phyloP scores from a whole-genome alignment of 352 stramenopile genomes.

The Phytopythium delawarense region DNA sequence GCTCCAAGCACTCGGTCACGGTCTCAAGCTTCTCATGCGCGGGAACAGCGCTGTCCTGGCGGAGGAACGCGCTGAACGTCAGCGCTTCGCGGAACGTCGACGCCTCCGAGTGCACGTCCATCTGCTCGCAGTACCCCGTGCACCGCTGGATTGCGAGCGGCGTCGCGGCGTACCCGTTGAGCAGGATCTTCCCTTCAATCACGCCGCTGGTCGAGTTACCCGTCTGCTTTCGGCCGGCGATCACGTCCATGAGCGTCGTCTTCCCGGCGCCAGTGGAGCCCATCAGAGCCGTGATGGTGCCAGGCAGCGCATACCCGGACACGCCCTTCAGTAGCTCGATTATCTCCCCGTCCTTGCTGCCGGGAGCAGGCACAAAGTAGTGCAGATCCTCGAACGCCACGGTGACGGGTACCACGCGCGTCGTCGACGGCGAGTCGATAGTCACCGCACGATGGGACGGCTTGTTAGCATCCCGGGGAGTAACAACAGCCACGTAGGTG shows the following conservation, averaged over 20 bases:
- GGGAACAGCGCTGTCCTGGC: constrained; percentile 26
- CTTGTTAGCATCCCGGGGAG: neutral
- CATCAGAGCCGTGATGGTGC: constrained; percentile 84
- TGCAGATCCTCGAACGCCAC: constrained; percentile 3
- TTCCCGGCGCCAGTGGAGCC: constrained; percentile 69
- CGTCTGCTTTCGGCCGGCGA: constrained; percentile 71
- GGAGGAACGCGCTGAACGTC: constrained; percentile 78
- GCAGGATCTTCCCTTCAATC: constrained; percentile 18
- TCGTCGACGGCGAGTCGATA: neutral
- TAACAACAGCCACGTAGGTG: neutral
- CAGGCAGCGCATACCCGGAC: constrained; percentile 48
- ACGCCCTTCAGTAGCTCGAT: constrained; percentile 53
- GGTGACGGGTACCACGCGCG: neutral
- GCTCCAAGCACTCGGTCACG: constrained; percentile 28
- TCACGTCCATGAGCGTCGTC: constrained; percentile 88
- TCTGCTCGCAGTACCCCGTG: constrained; percentile 60
- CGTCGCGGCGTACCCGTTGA: constrained; percentile 19
- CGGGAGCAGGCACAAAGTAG: constrained; percentile 3
- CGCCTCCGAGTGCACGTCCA: constrained; percentile 82
- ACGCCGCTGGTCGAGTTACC: neutral
- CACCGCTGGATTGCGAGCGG: constrained; percentile 16
- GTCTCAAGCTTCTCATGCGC: constrained; percentile 18
- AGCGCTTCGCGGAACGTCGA: constrained; percentile 87
- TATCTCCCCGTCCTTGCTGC: neutral
- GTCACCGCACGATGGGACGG: neutral